A percentile compares a stretch with the other conserved stretches of the same genome.
These are phyloP conservation scores for Barnettozyma wickerhamii DNA, from an alignment of 805 yeast genomes.

Conservation along the genomic window DNA sequence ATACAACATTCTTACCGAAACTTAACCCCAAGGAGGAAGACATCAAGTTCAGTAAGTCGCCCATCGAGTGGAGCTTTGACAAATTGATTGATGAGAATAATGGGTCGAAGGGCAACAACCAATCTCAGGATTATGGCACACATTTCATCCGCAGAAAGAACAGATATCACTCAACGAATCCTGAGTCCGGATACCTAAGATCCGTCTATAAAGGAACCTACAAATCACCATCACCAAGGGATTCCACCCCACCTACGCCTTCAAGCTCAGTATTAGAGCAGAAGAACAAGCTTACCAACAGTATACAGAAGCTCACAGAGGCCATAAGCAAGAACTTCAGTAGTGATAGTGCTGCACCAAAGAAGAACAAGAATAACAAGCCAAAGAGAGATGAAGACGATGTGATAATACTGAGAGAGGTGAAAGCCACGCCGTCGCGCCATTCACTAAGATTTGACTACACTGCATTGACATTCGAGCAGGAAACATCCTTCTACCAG, in stretches of 20 bases:
- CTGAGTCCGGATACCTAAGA: conserved; percentile 27
- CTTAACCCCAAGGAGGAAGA: conserved; percentile 13
- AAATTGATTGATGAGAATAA: neutral
- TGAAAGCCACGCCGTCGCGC: conserved; percentile 16
- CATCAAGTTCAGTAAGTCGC: conserved; percentile 17
- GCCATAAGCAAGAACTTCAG: conserved; percentile 5
- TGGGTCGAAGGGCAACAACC: neutral
- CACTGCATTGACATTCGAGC: conserved; percentile 27
- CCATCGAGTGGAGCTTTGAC: conserved; percentile 21
- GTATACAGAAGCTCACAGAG: conserved; percentile 5
- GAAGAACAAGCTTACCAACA: conserved; percentile 2
- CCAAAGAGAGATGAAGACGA: conserved; percentile 11
- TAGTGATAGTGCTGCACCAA: no score
- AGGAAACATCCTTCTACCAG: conserved; percentile 40
- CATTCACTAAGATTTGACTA: conserved; percentile 24
- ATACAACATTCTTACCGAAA: conserved; percentile 11
- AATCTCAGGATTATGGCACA: conserved; percentile 34
- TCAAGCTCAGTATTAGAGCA: conserved; percentile 12
- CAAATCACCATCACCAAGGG: conserved; percentile 27
- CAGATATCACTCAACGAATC: conserved; percentile 14
- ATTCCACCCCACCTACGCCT: conserved; percentile 19
- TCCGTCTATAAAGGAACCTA: conserved; percentile 33
- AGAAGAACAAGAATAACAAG: neutral
- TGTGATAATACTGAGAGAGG: conserved; percentile 19
- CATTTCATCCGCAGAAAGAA: conserved; percentile 25